These are phyloP conservation scores for Starmerella etchellsii DNA, from an alignment of 805 yeast genomes.

Conservation along the genomic window DNA sequence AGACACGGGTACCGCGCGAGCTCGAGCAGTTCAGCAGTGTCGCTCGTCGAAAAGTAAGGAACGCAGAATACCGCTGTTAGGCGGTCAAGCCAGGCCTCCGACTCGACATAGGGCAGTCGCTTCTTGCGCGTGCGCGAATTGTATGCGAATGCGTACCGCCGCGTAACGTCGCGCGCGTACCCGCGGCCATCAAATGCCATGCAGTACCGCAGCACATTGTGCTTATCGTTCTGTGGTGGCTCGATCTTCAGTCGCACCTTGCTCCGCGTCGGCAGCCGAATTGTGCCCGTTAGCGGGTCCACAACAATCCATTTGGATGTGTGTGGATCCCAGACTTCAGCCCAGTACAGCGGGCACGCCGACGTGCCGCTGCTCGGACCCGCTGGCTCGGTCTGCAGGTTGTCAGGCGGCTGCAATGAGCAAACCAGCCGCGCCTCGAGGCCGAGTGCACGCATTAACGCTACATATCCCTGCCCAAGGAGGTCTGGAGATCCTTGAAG, in stretches of 20 bases:
- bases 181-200: slow-evolving; percentile 60
- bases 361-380: not conserved
- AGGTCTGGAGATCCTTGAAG: slow-evolving; percentile 63
- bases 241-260: slow-evolving; percentile 47
- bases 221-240: slow-evolving; percentile 50
- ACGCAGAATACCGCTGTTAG: slow-evolving; percentile 29
- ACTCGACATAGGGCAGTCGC: slow-evolving; percentile 42
- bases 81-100: slow-evolving; percentile 38
- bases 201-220: slow-evolving; percentile 57
- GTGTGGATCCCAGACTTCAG: slow-evolving; percentile 79
- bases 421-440: slow-evolving; percentile 62
- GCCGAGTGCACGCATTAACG: slow-evolving; percentile 55
- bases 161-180: slow-evolving; percentile 66
- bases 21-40: slow-evolving; percentile 41
- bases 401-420: slow-evolving; percentile 86
- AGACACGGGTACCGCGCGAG: slow-evolving; percentile 46
- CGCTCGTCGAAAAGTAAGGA: slow-evolving; percentile 26
- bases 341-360: slow-evolving; percentile 66
- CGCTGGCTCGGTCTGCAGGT: slow-evolving; percentile 3
- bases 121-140: slow-evolving; percentile 67
- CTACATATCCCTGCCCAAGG: slow-evolving; percentile 79
- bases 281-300: slow-evolving; percentile 59
- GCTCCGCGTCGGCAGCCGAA: slow-evolving; percentile 38
- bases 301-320: slow-evolving; percentile 68
- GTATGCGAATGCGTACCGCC: slow-evolving; percentile 60